A percentile compares a stretch with the other conserved stretches of the same genome.
These are phyloP conservation scores for Corylus americana DNA, from an alignment of 306 rosid genomes.

Conservation along the genomic window DNA sequence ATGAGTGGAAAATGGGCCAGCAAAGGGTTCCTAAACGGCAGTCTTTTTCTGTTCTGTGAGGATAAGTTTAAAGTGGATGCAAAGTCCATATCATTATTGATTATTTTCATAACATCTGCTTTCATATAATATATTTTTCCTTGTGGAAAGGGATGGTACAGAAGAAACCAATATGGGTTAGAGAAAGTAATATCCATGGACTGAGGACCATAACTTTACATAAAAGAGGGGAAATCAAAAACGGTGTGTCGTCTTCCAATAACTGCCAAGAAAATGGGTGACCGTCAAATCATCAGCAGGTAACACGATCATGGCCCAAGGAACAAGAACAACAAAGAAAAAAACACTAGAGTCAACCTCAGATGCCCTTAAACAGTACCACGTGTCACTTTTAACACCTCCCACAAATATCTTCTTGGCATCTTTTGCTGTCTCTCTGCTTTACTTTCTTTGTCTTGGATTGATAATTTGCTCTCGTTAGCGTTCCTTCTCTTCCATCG, in stretches of 20 bases:
- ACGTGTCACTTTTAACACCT: slow-evolving; percentile 25
- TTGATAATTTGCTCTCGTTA: neutral
- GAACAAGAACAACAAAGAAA: neutral
- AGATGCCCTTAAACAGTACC: neutral
- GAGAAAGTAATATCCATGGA: no score
- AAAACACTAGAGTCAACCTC: slow-evolving; percentile 2
- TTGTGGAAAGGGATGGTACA: no score
- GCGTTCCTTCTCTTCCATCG: slow-evolving; percentile 17
- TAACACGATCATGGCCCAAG: neutral
- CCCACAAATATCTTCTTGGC: slow-evolving; percentile 27
- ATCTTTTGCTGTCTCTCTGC: slow-evolving; percentile 1
- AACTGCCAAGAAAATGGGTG: neutral
- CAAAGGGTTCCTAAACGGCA: no score
- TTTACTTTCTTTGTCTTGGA: neutral
- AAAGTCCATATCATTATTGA: no score
- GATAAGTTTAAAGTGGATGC: no score
- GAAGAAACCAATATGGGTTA: no score
- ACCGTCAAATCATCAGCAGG: neutral
- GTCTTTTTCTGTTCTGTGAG: no score
- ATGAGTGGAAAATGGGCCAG: no score
- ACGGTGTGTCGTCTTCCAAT: neutral
- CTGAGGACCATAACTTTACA: no score
- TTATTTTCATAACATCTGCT: no score
- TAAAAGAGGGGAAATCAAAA: neutral
- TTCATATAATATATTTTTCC: no score